These are phyloP conservation scores for Mycosarcoma mackinlayi DNA, from an alignment of 1,284 basidiomycete species.

Conservation along the genomic window DNA sequence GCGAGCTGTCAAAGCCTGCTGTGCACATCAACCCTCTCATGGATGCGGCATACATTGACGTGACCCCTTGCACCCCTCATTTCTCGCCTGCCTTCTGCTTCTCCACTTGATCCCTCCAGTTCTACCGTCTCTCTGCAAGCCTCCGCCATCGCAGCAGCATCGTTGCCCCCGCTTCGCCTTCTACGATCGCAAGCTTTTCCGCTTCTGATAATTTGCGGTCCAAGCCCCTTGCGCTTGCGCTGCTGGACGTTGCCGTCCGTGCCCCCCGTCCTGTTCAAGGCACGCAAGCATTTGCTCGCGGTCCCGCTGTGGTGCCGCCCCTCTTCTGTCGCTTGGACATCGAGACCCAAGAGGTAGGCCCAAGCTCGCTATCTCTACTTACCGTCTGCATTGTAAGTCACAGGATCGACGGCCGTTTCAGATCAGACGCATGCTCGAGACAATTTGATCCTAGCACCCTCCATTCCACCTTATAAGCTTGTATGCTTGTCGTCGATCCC, in stretches of 20 bases:
- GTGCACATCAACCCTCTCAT: constrained; percentile 14
- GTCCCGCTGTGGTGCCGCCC: too few relatives aligned
- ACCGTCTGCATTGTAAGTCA: constrained; percentile 2
- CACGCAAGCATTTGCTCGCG: neutral
- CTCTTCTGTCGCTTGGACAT: neutral
- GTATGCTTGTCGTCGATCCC: constrained; percentile 37
- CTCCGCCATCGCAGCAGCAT: constrained; percentile 25
- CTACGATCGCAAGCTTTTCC: constrained; percentile 14
- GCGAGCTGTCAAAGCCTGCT: constrained; percentile 5
- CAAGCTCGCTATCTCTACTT: neutral
- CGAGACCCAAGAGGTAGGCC: neutral
- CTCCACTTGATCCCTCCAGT: constrained; percentile 6
- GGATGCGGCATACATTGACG: constrained; percentile 40
- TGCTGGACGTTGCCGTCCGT: constrained; percentile 23
- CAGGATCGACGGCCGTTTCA: constrained; percentile 8
- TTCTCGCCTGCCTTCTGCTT: constrained; percentile 22
- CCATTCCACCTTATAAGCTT: constrained; percentile 38
- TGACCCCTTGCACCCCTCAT: constrained; percentile 50
- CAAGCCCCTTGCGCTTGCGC: constrained; percentile 25
- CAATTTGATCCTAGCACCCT: constrained; percentile 16
- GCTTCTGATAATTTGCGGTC: constrained; percentile 2
- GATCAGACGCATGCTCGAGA: constrained; percentile 13
- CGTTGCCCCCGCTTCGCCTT: constrained; percentile 1
- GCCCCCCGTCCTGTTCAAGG: constrained; percentile 7
- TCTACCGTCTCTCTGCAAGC: constrained; percentile 27